Evolutionary conservation across 805 yeast genomes (phyloP).

Genomic region (Ogataea pilisensis): DNA sequence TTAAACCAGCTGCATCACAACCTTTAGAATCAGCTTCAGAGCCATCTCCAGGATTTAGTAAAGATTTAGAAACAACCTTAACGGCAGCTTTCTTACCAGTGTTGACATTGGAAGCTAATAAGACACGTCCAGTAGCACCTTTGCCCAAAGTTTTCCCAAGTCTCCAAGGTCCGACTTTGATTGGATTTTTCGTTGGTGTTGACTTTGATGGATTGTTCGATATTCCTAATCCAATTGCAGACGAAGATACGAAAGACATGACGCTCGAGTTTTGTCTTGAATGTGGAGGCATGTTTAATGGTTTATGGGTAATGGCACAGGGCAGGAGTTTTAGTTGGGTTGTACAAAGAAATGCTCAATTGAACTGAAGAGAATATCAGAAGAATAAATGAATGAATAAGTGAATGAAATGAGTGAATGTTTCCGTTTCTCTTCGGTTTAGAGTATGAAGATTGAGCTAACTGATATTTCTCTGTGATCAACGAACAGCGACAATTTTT

Average conservation of each 20-base stretch:
- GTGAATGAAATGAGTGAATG: background rate
- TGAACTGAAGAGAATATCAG: too few relatives aligned
- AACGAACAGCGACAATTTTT: too few relatives aligned
- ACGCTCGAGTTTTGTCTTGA: slow-evolving; percentile 61
- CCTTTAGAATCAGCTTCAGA: slow-evolving; percentile 27
- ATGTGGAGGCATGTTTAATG: slow-evolving; percentile 32
- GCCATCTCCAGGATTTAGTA: slow-evolving; percentile 38
- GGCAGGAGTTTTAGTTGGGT: too few relatives aligned
- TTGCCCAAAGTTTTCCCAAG: slow-evolving; percentile 91
- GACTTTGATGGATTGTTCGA: slow-evolving; percentile 15
- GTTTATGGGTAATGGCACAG: background rate
- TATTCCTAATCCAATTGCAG: slow-evolving; percentile 34
- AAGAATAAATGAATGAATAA: background rate
- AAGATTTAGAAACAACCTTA: slow-evolving; percentile 87
- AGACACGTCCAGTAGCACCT: slow-evolving; percentile 95
- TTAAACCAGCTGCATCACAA: slow-evolving; percentile 52
- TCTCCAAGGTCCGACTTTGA: slow-evolving; percentile 88
- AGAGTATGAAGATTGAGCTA: too few relatives aligned
- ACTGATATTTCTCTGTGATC: too few relatives aligned
- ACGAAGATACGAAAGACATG: slow-evolving; percentile 47
- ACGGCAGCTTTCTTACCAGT: slow-evolving; percentile 94
- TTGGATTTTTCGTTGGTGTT: slow-evolving; percentile 34
- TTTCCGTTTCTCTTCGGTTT: background rate
- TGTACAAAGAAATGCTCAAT: too few relatives aligned
- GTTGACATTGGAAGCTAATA: slow-evolving; percentile 80